Percentiles rank a stretch among this genome's conserved stretches.
phyloP scores from a whole-genome alignment of 1,284 basidiomycete species.

The Malassezia slooffiae region DNA sequence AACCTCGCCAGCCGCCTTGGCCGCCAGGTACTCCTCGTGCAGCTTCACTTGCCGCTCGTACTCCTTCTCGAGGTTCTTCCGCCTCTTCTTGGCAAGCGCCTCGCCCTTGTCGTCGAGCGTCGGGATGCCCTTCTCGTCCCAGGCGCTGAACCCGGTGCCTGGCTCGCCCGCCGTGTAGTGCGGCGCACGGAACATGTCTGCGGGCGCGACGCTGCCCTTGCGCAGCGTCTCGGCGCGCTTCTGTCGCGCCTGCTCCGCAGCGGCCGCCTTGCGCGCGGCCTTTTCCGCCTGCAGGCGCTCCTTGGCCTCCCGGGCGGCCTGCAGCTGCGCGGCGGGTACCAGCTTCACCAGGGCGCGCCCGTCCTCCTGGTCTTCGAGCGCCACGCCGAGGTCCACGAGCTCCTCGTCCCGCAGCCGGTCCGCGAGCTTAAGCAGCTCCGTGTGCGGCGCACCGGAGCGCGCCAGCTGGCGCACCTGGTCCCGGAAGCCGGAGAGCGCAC shows the following conservation, averaged over 20 bases:
- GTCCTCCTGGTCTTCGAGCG: constrained; percentile 82
- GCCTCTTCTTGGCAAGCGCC: constrained; percentile 69
- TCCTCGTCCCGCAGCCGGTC: constrained; percentile 84
- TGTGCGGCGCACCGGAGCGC: constrained; percentile 50
- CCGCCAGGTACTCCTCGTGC: constrained; percentile 37
- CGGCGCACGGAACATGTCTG: constrained; percentile 63
- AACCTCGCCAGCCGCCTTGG: constrained; percentile 29
- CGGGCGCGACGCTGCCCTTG: constrained; percentile 65
- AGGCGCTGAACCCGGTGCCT: constrained; percentile 45
- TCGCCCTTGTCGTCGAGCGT: constrained; percentile 70
- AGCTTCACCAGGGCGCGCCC: constrained; percentile 76
- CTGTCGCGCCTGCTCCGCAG: constrained; percentile 60
- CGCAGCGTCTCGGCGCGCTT: constrained; percentile 69
- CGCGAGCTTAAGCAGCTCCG: constrained; percentile 38
- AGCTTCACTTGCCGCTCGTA: constrained; percentile 56
- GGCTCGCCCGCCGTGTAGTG: constrained; percentile 54
- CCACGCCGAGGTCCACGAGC: constrained; percentile 81
- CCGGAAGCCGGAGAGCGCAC: constrained; percentile 75
- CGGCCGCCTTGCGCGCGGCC: constrained; percentile 66
- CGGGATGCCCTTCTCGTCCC: constrained; percentile 75
- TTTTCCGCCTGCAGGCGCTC: constrained; percentile 65
- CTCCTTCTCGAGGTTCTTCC: constrained; percentile 72
- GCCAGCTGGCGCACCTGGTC: constrained; percentile 76
- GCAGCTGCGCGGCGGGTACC: constrained; percentile 69
- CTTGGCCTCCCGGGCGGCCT: constrained; percentile 79